These are phyloP conservation scores for Rosa rugosa DNA, from an alignment of 306 rosid genomes.

Conservation along the genomic window DNA sequence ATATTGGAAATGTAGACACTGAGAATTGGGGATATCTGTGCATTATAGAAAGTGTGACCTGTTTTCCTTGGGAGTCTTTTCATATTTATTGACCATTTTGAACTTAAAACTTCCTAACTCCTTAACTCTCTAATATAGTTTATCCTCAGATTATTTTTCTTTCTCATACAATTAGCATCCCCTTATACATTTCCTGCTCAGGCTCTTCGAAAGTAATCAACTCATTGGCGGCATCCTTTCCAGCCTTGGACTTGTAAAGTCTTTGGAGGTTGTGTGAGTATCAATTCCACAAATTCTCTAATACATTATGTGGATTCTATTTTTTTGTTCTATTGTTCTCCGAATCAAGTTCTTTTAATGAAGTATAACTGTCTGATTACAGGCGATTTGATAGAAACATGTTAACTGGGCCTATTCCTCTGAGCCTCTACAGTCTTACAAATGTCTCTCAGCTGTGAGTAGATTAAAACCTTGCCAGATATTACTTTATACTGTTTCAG, in stretches of 20 bases:
- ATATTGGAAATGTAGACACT: not conserved
- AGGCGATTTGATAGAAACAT: conserved; percentile 55
- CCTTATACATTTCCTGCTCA: not conserved
- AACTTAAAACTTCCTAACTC: not conserved
- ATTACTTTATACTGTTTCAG: not conserved
- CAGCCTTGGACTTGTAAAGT: conserved; percentile 50
- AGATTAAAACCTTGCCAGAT: not conserved
- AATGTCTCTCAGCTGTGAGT: conserved; percentile 46
- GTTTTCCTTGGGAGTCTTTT: not conserved
- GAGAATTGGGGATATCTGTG: not conserved
- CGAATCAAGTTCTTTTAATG: not conserved
- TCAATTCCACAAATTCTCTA: not conserved
- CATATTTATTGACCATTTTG: not conserved
- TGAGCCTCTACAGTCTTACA: conserved; percentile 44
- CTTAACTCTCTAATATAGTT: not conserved
- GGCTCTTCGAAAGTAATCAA: conserved; percentile 40
- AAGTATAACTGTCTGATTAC: conserved; percentile 5
- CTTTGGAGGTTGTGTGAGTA: conserved; percentile 66
- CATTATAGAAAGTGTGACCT: not conserved
- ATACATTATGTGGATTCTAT: not conserved
- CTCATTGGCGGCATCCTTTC: conserved; percentile 57
- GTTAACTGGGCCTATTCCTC: conserved; percentile 48
- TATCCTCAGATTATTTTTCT: not conserved
- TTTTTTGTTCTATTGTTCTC: conserved; percentile 1
- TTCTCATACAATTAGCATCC: not conserved